Conservation (phyloP, 352 stramenopile genomes). For the Globisporangium ultimum region DNA sequence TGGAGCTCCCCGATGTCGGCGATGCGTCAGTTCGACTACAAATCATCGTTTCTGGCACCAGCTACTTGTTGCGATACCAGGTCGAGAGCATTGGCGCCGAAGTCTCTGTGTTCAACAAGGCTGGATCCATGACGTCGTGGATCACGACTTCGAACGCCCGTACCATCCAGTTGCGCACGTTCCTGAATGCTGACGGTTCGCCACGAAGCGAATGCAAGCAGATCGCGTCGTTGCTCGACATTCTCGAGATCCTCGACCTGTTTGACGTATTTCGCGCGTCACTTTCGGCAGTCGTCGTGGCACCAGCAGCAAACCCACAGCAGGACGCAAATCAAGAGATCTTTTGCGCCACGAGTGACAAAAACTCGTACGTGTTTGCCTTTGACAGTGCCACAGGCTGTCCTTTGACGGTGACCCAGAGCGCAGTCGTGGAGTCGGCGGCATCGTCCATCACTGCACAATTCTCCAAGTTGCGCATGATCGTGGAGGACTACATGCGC, state of each 20-base stretch:
- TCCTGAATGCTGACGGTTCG: conserved; percentile 13
- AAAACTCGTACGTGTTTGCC: conserved; percentile 41
- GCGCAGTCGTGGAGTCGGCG: background rate
- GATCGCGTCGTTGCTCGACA: conserved; percentile 34
- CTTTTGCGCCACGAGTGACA: conserved; percentile 28
- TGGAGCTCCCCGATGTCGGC: conserved; percentile 25
- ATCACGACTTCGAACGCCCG: conserved; percentile 32
- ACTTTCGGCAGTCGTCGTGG: conserved; percentile 6
- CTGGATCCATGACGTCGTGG: conserved; percentile 41
- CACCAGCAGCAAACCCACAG: background rate
- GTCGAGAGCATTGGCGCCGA: conserved; percentile 35
- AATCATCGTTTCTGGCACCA: conserved; percentile 25
- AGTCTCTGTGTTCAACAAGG: conserved; percentile 38
- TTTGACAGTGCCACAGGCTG: conserved; percentile 33
- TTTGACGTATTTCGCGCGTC: conserved; percentile 36
- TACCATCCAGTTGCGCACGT: conserved; percentile 37
- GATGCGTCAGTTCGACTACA: conserved; percentile 22
- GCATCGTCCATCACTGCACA: background rate
- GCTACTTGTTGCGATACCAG: conserved; percentile 44
- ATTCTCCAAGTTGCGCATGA: conserved; percentile 18
- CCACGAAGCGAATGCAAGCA: conserved; percentile 18
- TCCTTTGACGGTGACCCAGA: conserved; percentile 37
- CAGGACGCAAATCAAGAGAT: background rate
- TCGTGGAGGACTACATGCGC: conserved; percentile 41
- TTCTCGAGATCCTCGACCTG: conserved; percentile 45